These are phyloP conservation scores for Pleurotus sapidus DNA, from an alignment of 768 basidiomycete genomes.

Conservation along the genomic window DNA sequence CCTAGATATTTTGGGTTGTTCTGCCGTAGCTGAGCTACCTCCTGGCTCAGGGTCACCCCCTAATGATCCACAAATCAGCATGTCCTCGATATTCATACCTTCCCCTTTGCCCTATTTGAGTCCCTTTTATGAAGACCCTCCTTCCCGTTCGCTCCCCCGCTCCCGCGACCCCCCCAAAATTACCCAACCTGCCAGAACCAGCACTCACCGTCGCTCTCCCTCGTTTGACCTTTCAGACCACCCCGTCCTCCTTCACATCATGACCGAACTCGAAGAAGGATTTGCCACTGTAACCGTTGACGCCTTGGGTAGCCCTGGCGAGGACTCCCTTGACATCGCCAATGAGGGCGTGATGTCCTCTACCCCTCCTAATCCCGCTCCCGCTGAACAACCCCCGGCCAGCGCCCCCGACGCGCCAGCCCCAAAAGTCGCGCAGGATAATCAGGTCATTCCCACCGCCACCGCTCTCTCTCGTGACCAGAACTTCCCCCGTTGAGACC, in stretches of 20 bases:
- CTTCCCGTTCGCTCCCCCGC: no score
- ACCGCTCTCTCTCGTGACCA: neutral
- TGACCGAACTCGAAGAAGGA: no score
- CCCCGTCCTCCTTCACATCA: no score
- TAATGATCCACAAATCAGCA: neutral
- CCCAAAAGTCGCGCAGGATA: neutral
- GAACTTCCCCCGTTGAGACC: neutral
- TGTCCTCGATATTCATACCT: neutral
- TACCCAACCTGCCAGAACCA: no score
- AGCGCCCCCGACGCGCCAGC: neutral
- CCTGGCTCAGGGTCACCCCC: neutral
- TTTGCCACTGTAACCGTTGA: no score
- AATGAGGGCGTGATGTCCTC: neutral
- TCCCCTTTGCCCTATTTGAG: neutral
- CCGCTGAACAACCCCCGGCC: neutral
- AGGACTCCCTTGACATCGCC: neutral
- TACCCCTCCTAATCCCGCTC: neutral
- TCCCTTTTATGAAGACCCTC: no score
- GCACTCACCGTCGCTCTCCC: no score
- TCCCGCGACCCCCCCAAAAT: no score
- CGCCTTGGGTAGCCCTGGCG: no score
- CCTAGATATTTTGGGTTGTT: conserved; percentile 13
- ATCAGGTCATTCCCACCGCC: neutral
- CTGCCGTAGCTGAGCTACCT: neutral
- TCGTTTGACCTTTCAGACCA: no score